These are phyloP conservation scores for Carpinus viminea DNA, from an alignment of 306 rosid species.

Conservation along the genomic window DNA sequence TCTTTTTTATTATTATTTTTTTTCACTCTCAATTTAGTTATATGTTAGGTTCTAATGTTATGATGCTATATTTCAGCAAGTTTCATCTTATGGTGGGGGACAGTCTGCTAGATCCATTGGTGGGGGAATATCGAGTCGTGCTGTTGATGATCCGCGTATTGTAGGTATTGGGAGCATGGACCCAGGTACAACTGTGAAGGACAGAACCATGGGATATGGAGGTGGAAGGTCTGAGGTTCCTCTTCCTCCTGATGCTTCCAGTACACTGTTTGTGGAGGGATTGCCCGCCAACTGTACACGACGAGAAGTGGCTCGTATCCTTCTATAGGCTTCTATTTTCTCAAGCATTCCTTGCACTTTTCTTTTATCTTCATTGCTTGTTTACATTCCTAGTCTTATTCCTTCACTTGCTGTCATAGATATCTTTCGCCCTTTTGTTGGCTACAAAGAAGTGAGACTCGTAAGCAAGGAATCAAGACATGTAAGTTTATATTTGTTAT, in stretches of 20 bases:
- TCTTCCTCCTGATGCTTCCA: slow-evolving; percentile 93
- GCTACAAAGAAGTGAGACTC: slow-evolving; percentile 98
- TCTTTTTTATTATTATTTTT: no score
- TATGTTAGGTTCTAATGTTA: slow-evolving; percentile 32
- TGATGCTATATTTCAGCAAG: slow-evolving; percentile 55
- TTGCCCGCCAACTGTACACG: slow-evolving; percentile 84
- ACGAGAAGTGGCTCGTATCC: slow-evolving; percentile 99
- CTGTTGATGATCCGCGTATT: slow-evolving; percentile 65
- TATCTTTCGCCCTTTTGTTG: slow-evolving; percentile 97
- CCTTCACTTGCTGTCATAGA: slow-evolving; percentile 61
- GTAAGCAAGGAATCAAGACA: slow-evolving; percentile 96
- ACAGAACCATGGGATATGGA: slow-evolving; percentile 58
- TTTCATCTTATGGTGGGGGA: slow-evolving; percentile 68
- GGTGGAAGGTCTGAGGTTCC: slow-evolving; percentile 72
- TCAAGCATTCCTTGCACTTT: neutral
- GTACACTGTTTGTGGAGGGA: slow-evolving; percentile 93
- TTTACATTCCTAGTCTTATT: slow-evolving; percentile 24
- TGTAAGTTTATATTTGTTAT: slow-evolving; percentile 52
- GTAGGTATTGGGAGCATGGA: slow-evolving; percentile 61
- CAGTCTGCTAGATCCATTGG: slow-evolving; percentile 72
- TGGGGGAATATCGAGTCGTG: slow-evolving; percentile 55
- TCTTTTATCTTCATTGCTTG: slow-evolving; percentile 2
- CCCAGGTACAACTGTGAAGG: slow-evolving; percentile 59
- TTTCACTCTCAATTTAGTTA: slow-evolving; percentile 11
- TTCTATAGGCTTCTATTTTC: slow-evolving; percentile 26